Evolutionary conservation across 2,329 filamentous ascomycete genomes (phyloP), one percentile per base, ranked within the genome.

Genomic region (Pseudogymnoascus sp.): DNA sequence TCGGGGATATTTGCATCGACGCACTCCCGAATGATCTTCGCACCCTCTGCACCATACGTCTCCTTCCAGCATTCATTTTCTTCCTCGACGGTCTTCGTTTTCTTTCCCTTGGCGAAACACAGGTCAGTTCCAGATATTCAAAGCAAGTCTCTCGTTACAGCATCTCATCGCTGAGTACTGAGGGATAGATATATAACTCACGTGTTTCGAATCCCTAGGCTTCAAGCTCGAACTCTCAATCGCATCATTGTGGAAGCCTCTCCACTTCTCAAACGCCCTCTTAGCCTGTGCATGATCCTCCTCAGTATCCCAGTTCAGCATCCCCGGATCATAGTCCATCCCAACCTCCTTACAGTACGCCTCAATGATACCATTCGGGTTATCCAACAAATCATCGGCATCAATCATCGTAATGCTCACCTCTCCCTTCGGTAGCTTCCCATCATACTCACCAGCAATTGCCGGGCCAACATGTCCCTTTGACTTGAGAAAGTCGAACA

Each of bases 191-290:
- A 38, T 25, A 61, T 25, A 61, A 75, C 81, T 75, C 75, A 86
- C 84, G 74, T 84, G 80, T 25, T 85, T 82, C 67, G 87, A 81
- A 53, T 80, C 79, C 71, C 90, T 81, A 1, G 90, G 84, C 73
- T 87, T 88, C 70, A 99, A 78, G 66, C 86, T 86, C 38, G 82
- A 88, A 72, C 90, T 96, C 68, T 89, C 81, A 69, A 97, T 90
- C 12, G 92, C 94, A 79, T 97, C 94, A 69, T 97, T 90, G 75
- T 97, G 94, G 78, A 96, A 97, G 10, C 94, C 94, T 69, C 87
- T 89, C 94, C 94, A 97, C 79, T 99, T 97, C 77, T 92, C 91
- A 77, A 97, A 97, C 16, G 86, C 87, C 66, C 85, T 81, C 68
- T 82, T 80, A 2, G 92, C 93, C 66, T 83, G 79, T 61, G 77